Conservation (phyloP, 176 grass and related monocot genomes). For the Chrysopogon serrulatus region DNA sequence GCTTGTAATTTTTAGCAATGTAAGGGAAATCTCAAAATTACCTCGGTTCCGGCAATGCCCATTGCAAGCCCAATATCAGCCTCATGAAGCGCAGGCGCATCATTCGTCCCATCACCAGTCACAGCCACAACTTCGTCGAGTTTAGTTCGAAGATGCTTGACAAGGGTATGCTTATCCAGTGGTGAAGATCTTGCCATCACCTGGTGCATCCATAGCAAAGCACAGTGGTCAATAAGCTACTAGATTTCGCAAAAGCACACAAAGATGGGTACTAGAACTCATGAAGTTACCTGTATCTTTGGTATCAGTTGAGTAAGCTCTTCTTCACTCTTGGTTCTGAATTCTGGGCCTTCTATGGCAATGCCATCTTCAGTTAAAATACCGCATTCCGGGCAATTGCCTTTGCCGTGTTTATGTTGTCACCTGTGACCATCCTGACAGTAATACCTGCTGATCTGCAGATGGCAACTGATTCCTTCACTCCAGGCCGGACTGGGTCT, state of each 20-base stretch:
- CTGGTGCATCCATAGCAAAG: conserved; percentile 37
- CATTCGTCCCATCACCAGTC: too few species aligned
- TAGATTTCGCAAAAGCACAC: too few species aligned
- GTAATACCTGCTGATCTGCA: conserved; percentile 93
- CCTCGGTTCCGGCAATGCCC: conserved; percentile 94
- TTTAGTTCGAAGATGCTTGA: too few species aligned
- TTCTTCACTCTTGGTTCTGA: conserved; percentile 61
- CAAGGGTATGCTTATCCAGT: too few species aligned
- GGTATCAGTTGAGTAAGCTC: conserved; percentile 67
- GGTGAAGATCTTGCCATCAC: conserved; percentile 95
- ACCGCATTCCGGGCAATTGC: conserved; percentile 90
- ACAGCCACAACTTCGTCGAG: too few species aligned
- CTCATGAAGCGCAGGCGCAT: conserved; percentile 91
- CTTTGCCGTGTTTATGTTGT: conserved; percentile 96
- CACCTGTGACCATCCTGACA: conserved; percentile 96
- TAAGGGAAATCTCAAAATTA: conserved; percentile 19
- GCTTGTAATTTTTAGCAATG: not conserved
- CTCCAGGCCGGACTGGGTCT: conserved; percentile 81
- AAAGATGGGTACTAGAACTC: not conserved
- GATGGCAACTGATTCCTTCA: conserved; percentile 88
- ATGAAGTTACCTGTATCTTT: conserved; percentile 63
- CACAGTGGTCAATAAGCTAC: not conserved
- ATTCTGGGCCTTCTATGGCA: conserved; percentile 87
- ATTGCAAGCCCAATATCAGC: conserved; percentile 92
- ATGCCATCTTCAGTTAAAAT: conserved; percentile 87